phyloP scores from a whole-genome alignment of 2,329 filamentous ascomycete species.

The Aspergillus vadensis region DNA sequence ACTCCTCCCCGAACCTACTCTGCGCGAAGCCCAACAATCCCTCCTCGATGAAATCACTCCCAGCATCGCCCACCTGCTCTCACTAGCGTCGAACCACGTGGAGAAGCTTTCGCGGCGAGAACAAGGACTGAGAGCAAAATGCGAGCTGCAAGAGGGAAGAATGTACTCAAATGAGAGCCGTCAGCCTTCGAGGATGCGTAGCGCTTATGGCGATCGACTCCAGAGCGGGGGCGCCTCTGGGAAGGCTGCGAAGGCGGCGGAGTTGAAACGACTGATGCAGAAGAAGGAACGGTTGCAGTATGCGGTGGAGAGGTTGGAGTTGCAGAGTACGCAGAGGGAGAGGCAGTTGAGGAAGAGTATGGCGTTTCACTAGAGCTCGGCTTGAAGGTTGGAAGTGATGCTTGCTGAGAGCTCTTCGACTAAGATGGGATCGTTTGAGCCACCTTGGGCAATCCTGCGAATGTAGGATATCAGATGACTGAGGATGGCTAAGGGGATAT shows the following conservation, averaged over 20 bases:
- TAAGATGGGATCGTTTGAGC: too few species aligned
- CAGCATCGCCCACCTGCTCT: constrained; percentile 75
- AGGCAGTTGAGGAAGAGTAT: constrained; percentile 73
- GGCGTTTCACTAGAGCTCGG: constrained; percentile 51
- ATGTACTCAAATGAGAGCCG: constrained; percentile 49
- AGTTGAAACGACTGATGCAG: constrained; percentile 70
- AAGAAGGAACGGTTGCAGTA: constrained; percentile 85
- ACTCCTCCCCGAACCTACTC: constrained; percentile 80
- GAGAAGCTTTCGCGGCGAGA: constrained; percentile 81
- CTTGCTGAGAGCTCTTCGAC: background rate
- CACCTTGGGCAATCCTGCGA: too few species aligned
- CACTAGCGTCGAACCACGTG: constrained; percentile 78
- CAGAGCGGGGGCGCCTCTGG: constrained; percentile 21
- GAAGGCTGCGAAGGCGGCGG: constrained; percentile 52
- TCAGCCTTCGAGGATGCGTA: constrained; percentile 26
- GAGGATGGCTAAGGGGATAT: background rate
- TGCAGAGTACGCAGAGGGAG: constrained; percentile 79
- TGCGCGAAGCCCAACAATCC: constrained; percentile 78
- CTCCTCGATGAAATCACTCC: constrained; percentile 89
- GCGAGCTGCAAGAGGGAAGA: constrained; percentile 78
- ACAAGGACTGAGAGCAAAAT: constrained; percentile 78
- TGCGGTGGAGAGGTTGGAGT: constrained; percentile 79
- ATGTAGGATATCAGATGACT: too few species aligned
- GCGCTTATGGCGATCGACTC: constrained; percentile 26
- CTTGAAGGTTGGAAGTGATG: background rate